Conservation (phyloP, 2,329 filamentous ascomycete species). For the Laburnicola sp. region DNA sequence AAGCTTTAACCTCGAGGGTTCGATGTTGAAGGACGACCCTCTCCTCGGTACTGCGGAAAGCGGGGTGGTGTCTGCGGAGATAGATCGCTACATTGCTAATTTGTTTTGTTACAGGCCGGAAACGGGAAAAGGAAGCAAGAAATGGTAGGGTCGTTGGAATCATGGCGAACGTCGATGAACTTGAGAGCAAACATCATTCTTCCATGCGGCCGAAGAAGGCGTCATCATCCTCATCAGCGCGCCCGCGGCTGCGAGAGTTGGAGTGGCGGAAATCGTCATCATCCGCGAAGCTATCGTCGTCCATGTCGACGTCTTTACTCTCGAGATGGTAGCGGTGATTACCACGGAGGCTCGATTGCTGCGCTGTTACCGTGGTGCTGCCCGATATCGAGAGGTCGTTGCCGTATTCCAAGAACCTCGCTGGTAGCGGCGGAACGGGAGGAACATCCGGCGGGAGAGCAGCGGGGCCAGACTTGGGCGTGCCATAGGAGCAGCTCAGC, state of each 20-base stretch:
- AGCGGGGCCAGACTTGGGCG: conserved; percentile 67
- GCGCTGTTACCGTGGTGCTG: conserved; percentile 57
- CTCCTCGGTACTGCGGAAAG: conserved; percentile 48
- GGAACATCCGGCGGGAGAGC: conserved; percentile 73
- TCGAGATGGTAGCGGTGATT: conserved; percentile 59
- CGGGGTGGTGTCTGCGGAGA: conserved; percentile 42
- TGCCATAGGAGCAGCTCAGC: conserved; percentile 88
- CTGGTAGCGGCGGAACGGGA: conserved; percentile 83
- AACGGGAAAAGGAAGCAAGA: conserved; percentile 7
- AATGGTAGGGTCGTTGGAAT: conserved; percentile 5
- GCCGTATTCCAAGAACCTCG: conserved; percentile 70
- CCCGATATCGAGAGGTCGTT: conserved; percentile 59
- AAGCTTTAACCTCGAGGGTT: conserved; percentile 47
- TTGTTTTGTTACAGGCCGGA: conserved; percentile 43
- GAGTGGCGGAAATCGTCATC: conserved; percentile 65
- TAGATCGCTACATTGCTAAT: conserved; percentile 43
- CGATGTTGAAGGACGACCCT: conserved; percentile 37
- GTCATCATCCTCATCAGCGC: conserved; percentile 88
- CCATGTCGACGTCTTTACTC: conserved; percentile 54
- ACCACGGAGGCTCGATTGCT: conserved; percentile 65
- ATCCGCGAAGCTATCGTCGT: conserved; percentile 63
- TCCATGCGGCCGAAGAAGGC: conserved; percentile 97
- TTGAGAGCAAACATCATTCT: conserved; percentile 52
- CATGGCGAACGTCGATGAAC: conserved; percentile 13
- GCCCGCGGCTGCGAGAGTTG: conserved; percentile 52